These are phyloP conservation scores for Umbelopsis ramanniana DNA, from an alignment of 192 early-diverging fungal genomes.

Conservation along the genomic window DNA sequence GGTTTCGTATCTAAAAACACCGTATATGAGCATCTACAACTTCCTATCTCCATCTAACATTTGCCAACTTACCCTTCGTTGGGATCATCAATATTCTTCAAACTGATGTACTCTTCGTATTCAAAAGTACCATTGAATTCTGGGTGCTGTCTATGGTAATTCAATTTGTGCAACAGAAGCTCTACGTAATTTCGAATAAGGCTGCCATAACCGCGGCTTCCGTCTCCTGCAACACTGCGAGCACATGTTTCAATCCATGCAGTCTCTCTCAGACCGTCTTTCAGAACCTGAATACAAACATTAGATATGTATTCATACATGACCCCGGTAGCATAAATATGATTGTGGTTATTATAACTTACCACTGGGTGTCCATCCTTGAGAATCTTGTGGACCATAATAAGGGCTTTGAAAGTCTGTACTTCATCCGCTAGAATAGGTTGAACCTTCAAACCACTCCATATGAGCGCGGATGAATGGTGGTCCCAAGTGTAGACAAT, in stretches of 20 bases:
- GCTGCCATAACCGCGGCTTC: conserved; percentile 68
- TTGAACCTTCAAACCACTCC: conserved; percentile 82
- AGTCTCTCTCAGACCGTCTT: conserved; percentile 82
- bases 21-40: background rate
- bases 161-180: conserved; percentile 88
- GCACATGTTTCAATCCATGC: conserved; percentile 83
- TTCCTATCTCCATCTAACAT: background rate
- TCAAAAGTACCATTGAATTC: conserved; percentile 97
- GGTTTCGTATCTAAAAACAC: conserved; percentile 81
- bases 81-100: conserved; percentile 95
- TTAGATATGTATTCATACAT: background rate
- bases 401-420: conserved; percentile 95
- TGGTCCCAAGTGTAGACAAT: conserved; percentile 97
- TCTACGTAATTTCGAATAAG: conserved; percentile 92
- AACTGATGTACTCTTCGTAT: conserved; percentile 94
- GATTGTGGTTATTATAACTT: conserved; percentile 21
- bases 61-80: conserved; percentile 82
- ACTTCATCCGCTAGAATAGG: conserved; percentile 93
- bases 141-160: conserved; percentile 89
- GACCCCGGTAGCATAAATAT: background rate
- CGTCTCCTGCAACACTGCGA: conserved; percentile 54
- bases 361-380: conserved; percentile 87
- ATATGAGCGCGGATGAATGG: conserved; percentile 84
- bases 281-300: conserved; percentile 61
- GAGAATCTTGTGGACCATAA: conserved; percentile 94